A percentile compares a stretch with the other conserved stretches of the same genome.
Conservation (phyloP, 805 yeast genomes). For the Kodamaea fukazawae region DNA sequence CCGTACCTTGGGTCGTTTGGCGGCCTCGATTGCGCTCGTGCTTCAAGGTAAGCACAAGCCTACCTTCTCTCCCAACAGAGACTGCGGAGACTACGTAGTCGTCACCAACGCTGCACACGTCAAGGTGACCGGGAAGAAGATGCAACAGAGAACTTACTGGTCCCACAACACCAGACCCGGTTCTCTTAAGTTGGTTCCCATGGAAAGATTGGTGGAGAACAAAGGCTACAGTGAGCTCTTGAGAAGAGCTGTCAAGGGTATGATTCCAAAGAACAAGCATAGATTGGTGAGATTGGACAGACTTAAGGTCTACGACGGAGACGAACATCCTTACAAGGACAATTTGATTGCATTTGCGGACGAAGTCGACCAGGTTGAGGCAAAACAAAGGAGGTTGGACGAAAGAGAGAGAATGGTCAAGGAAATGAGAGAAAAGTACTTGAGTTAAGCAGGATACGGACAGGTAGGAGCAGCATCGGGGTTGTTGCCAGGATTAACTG, state of each 20-base stretch:
- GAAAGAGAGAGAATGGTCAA: slow-evolving; percentile 28
- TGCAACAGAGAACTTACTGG: slow-evolving; percentile 80
- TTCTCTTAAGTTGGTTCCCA: slow-evolving; percentile 73
- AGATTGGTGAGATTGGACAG: slow-evolving; percentile 79
- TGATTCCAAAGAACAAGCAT: slow-evolving; percentile 90
- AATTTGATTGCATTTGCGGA: slow-evolving; percentile 86
- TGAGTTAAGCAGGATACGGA: slow-evolving; percentile 21
- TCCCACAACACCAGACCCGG: slow-evolving; percentile 91
- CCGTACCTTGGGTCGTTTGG: slow-evolving; percentile 89
- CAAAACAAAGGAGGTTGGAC: slow-evolving; percentile 41
- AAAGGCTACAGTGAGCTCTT: slow-evolving; percentile 88
- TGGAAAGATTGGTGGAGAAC: slow-evolving; percentile 71
- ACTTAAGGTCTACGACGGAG: slow-evolving; percentile 82
- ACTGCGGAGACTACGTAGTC: slow-evolving; percentile 95
- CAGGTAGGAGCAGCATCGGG: too few species aligned
- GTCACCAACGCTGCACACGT: slow-evolving; percentile 87
- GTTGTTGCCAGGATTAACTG: too few species aligned
- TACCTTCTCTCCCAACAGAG: slow-evolving; percentile 64
- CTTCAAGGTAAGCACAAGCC: slow-evolving; percentile 99
- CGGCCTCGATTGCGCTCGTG: slow-evolving; percentile 81
- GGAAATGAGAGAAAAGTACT: slow-evolving; percentile 36
- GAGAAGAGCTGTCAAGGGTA: slow-evolving; percentile 85
- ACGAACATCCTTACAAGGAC: slow-evolving; percentile 79
- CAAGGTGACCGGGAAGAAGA: slow-evolving; percentile 81
- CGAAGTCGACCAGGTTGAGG: slow-evolving; percentile 54